Percentiles rank a stretch among this genome's conserved stretches.
These are phyloP conservation scores for Piper longum DNA, from an alignment of 164 flowering plant genomes.

Conservation along the genomic window DNA sequence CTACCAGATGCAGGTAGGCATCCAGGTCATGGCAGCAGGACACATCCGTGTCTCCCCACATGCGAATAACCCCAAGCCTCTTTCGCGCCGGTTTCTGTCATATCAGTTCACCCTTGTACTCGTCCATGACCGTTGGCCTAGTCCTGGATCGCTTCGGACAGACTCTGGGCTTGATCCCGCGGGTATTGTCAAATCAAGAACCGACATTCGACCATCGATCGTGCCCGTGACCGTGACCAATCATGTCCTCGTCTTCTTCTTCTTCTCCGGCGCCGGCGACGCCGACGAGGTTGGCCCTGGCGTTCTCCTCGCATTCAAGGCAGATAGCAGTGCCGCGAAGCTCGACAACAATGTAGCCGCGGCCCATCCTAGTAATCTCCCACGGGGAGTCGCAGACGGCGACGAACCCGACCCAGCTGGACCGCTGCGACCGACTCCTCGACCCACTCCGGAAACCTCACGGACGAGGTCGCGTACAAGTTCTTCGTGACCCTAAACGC, in stretches of 20 bases:
- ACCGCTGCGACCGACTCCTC: slow-evolving; percentile 77
- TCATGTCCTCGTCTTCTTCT: too few species aligned
- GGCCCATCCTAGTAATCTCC: slow-evolving; percentile 82
- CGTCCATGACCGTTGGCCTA: slow-evolving; percentile 51
- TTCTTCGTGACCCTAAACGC: slow-evolving; percentile 64
- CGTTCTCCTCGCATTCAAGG: slow-evolving; percentile 87
- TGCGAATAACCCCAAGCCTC: slow-evolving; percentile 50
- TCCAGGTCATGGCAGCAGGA: slow-evolving; percentile 94
- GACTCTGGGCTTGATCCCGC: slow-evolving; percentile 46
- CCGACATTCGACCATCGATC: slow-evolving; percentile 81
- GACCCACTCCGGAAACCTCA: slow-evolving; percentile 80
- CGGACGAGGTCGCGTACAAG: slow-evolving; percentile 80
- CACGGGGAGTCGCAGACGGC: slow-evolving; percentile 70
- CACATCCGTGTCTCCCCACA: slow-evolving; percentile 77
- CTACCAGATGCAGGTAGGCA: slow-evolving; percentile 84
- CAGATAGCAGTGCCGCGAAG: slow-evolving; percentile 91
- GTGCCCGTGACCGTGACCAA: too few species aligned
- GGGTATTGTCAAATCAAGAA: slow-evolving; percentile 56
- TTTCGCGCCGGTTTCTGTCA: too few species aligned
- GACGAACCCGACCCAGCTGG: slow-evolving; percentile 85
- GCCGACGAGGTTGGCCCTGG: slow-evolving; percentile 47
- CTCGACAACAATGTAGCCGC: slow-evolving; percentile 78
- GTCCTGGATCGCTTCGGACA: slow-evolving; percentile 43
- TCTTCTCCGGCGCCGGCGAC: too few species aligned
- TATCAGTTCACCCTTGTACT: too few species aligned